phyloP scores from a whole-genome alignment of 495 filamentous ascomycete species.

The Penicillium desertorum region DNA sequence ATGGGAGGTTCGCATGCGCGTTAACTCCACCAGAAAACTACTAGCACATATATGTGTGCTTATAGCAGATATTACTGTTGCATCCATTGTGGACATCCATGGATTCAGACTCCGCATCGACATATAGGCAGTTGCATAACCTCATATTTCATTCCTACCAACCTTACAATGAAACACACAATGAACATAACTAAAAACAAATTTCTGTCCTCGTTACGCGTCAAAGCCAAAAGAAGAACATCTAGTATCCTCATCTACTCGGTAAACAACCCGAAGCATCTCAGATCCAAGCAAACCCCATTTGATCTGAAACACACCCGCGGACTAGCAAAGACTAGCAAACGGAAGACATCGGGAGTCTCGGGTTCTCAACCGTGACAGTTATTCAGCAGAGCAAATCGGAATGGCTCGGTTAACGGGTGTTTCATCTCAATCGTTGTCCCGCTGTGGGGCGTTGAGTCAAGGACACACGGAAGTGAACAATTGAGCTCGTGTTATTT shows the following conservation, averaged over 20 bases:
- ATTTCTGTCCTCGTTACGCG: not conserved
- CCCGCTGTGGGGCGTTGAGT: slow-evolving; percentile 28
- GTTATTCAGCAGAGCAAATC: slow-evolving; percentile 26
- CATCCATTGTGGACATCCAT: not conserved
- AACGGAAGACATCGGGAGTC: slow-evolving; percentile 25
- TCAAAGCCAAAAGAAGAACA: not conserved
- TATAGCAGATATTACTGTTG: not conserved
- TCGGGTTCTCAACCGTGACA: slow-evolving; percentile 22
- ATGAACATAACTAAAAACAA: not conserved
- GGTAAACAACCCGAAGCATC: not conserved
- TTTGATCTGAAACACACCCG: slow-evolving; percentile 28
- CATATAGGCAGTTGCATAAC: not conserved
- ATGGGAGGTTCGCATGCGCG: not conserved
- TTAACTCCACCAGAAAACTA: not conserved
- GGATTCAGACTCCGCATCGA: not conserved
- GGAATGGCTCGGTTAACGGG: slow-evolving; percentile 30
- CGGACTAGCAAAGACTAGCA: slow-evolving; percentile 21
- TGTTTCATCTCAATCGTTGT: slow-evolving; percentile 32
- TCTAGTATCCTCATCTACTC: not conserved
- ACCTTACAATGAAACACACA: not conserved
- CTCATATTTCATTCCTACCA: not conserved
- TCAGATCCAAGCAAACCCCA: no score
- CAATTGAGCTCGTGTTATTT: not conserved
- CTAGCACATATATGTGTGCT: not conserved
- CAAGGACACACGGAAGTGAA: not conserved